Evolutionary conservation across 805 yeast species (phyloP), one percentile per base, ranked within the genome.

Genomic region (Grigorovia humatica): DNA sequence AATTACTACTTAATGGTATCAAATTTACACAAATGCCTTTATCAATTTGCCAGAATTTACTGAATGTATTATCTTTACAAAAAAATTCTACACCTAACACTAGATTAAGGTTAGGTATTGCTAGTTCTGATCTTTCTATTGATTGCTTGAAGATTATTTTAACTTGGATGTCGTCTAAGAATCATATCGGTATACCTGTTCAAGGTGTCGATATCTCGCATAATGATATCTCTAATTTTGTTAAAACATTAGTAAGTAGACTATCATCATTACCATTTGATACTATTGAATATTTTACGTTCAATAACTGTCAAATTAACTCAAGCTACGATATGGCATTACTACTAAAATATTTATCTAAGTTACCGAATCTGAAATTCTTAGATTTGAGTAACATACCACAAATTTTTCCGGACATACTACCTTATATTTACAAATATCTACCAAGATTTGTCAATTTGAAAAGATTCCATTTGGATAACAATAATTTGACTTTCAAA

Each of bases 171-270:
- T 59, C 70, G 51, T 65, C 57, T 12, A 63, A 59, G 20, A 65
- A 54, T 15, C 38, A 41, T n/a, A n/a, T 30, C 15, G 32, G 42
- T 30, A 27, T 48, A 19, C 40, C 46, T 67, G 66, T 64, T 59
- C 69, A 57, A 56, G 96, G 96, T 6, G 66, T 90, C 7, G 96
- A 89, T 70, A 59, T 89, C 13, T 95, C 95, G 2, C 89, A 82
- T 62, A 89, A 89, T 64, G 91, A 87, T 63, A 67, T 85, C 29
- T 65, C 66, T 20, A 59, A 62, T 13, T 54, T 65, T 55, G 65
- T 63, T 55, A 67, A 62, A 48, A 58, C 62, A 2, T 56, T 61
- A 42, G 62, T 57, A 15, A 61, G 58, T 43, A 63, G 58, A 48
- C 47, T 65, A 9, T 59, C 65, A 2, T 41, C 63, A 1, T 45